Base-by-base conservation (phyloP, 2,329 filamentous ascomycete species). In the Basipetospora chlamydospora region DNA sequence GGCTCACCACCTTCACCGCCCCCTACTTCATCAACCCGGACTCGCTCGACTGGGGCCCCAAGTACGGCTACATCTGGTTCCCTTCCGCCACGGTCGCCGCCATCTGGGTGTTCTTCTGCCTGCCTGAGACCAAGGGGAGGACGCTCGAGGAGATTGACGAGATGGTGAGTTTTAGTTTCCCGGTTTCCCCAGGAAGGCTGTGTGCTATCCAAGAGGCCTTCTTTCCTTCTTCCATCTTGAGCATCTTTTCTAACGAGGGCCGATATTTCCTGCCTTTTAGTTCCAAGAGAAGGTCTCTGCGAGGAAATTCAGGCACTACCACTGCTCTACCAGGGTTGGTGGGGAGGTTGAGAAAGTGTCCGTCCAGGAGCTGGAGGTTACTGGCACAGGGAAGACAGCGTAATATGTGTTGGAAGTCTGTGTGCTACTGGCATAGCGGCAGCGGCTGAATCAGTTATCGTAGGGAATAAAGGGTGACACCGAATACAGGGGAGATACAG, bases 1-100 rank as follows among this genome's bases (percentile, higher is more conserved):
- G 65, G 65, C 53, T 64, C 7, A 62, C 63, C 0, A 66, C 63
- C 0, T 70, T 69, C 43, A 69, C 66, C 0, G 64, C 65, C 5
- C 66, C 64, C 2, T 70, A 70, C 47, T 70, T 70, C 43, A 67
- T 70, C 45, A 69, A 70, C 42, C 63, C 64, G 0, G 52, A 54
- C 16, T 49, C 59, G 3, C 49, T 71, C 37, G 61, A 65, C 40
- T 71, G 66, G 66, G 65, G 51, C 2, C 64, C 65, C 0, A 57
- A 60, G 42, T 69, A 70, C 42, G 59, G 65, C 2, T 70, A 63
- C 38, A 66, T 70, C 41, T 71, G 65, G 66, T 60, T 50, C 33
- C 51, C 51, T 6, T 50, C 46, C 15, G 47, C 44, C 20, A 31
- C 35, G 29, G 23, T 40, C 21, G 29, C 25, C 35, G 30, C 34